A percentile compares a stretch with the other conserved stretches of the same genome.
Conservation (phyloP, 2,329 filamentous ascomycete genomes). For the Ophiostoma fasciatum region DNA sequence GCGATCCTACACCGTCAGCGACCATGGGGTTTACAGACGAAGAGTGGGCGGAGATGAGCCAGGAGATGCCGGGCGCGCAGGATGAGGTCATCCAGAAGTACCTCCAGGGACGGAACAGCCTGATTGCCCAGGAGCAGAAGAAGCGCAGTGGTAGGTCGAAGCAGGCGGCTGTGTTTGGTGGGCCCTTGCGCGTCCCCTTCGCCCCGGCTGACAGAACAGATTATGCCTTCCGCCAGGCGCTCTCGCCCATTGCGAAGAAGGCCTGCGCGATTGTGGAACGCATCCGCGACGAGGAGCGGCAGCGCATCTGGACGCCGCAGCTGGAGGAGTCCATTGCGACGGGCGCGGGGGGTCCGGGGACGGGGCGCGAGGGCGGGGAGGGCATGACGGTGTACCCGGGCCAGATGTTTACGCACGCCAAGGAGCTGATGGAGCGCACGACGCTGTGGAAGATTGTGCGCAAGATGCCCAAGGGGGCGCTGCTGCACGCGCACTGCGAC, state of each 20-base stretch:
- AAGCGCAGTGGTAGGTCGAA: slow-evolving; percentile 53
- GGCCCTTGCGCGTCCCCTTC: slow-evolving; percentile 14
- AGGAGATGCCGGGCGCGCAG: slow-evolving; percentile 39
- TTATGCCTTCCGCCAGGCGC: slow-evolving; percentile 52
- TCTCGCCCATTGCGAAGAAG: slow-evolving; percentile 64
- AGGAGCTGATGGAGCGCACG: slow-evolving; percentile 71
- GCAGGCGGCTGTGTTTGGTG: slow-evolving; percentile 13
- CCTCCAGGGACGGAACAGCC: slow-evolving; percentile 54
- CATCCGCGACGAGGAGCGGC: slow-evolving; percentile 65
- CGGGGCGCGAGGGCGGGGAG: not conserved
- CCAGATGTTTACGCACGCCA: slow-evolving; percentile 86
- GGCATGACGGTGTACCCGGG: slow-evolving; percentile 50
- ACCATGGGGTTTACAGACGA: slow-evolving; percentile 24
- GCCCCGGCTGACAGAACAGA: slow-evolving; percentile 30
- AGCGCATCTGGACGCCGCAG: slow-evolving; percentile 59
- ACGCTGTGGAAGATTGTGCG: slow-evolving; percentile 74
- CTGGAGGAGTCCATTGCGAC: slow-evolving; percentile 56
- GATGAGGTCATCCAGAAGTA: slow-evolving; percentile 79
- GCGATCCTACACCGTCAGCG: too few species aligned
- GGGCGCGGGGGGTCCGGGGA: slow-evolving; percentile 34
- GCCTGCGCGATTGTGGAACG: slow-evolving; percentile 68
- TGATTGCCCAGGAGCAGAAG: slow-evolving; percentile 70
- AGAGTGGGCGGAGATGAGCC: slow-evolving; percentile 42
- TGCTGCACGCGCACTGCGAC: slow-evolving; percentile 79
- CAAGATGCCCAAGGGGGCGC: slow-evolving; percentile 74